Conservation (phyloP, 2,329 filamentous ascomycete genomes). For the Tolypocladium pustulatum region DNA sequence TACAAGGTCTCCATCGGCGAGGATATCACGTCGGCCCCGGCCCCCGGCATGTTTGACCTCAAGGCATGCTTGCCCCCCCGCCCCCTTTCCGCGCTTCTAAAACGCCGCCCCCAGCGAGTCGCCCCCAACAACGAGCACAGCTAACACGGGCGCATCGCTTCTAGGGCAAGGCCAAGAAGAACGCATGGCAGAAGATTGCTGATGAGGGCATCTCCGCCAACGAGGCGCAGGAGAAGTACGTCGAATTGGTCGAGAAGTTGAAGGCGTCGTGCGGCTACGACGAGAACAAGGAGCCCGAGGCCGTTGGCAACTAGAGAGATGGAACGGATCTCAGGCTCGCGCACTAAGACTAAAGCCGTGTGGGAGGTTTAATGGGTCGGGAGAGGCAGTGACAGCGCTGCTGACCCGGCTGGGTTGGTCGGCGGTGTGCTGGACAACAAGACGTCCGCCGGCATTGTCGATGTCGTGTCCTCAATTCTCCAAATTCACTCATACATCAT, state of each 20-base stretch:
- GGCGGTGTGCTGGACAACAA: neutral
- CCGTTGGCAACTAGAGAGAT: slow-evolving; percentile 26
- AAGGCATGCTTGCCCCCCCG: slow-evolving; percentile 33
- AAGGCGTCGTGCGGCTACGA: slow-evolving; percentile 62
- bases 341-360: neutral
- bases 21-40: slow-evolving; percentile 42
- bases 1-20: slow-evolving; percentile 49
- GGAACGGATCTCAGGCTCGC: neutral
- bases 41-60: slow-evolving; percentile 61
- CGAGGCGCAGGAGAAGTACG: slow-evolving; percentile 67
- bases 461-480: neutral
- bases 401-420: neutral
- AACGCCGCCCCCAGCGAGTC: neutral
- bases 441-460: neutral
- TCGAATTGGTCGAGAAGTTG: slow-evolving; percentile 59
- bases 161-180: slow-evolving; percentile 67
- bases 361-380: neutral
- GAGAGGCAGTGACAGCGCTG: neutral
- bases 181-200: slow-evolving; percentile 62
- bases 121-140: too few relatives aligned
- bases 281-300: slow-evolving; percentile 51
- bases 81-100: neutral
- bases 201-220: slow-evolving; percentile 52
- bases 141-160: too few relatives aligned
- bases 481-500: neutral